Conservation (phyloP, 257 asterid genomes). For the Knoxia roxburghii region DNA sequence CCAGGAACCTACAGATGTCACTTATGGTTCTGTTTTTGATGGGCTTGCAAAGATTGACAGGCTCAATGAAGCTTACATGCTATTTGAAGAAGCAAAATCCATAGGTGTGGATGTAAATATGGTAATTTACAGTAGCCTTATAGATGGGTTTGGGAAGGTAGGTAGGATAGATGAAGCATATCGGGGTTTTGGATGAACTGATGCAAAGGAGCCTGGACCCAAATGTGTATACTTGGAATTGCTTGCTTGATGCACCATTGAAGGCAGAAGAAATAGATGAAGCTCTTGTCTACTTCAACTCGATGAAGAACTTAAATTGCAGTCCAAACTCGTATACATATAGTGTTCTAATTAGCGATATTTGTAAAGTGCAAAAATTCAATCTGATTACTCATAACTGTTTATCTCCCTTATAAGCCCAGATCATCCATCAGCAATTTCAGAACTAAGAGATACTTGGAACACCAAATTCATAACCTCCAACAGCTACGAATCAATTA, state of each 20-base stretch:
- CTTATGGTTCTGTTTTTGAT: constrained; percentile 87
- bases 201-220: constrained; percentile 74
- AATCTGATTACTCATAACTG: too few species aligned
- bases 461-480: too few species aligned
- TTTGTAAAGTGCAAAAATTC: constrained; percentile 77
- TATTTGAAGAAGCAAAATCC: too few species aligned
- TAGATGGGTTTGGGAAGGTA: too few species aligned
- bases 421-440: too few species aligned
- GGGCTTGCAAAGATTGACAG: constrained; percentile 98
- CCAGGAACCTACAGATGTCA: constrained; percentile 72
- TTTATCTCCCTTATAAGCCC: too few species aligned
- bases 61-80: too few species aligned
- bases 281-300: constrained; percentile 92
- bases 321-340: constrained; percentile 57
- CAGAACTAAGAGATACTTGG: too few species aligned
- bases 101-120: too few species aligned
- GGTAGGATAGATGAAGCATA: constrained; percentile 94
- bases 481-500: too few species aligned
- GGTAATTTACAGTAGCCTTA: too few species aligned
- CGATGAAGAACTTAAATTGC: constrained; percentile 78
- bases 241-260: constrained; percentile 88
- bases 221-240: constrained; percentile 85
- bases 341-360: constrained; percentile 78
- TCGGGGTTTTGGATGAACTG: constrained; percentile 85
- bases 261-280: constrained; percentile 90